phyloP scores from a whole-genome alignment of 1,284 basidiomycete species.

The Lignosus rhinocerotis region DNA sequence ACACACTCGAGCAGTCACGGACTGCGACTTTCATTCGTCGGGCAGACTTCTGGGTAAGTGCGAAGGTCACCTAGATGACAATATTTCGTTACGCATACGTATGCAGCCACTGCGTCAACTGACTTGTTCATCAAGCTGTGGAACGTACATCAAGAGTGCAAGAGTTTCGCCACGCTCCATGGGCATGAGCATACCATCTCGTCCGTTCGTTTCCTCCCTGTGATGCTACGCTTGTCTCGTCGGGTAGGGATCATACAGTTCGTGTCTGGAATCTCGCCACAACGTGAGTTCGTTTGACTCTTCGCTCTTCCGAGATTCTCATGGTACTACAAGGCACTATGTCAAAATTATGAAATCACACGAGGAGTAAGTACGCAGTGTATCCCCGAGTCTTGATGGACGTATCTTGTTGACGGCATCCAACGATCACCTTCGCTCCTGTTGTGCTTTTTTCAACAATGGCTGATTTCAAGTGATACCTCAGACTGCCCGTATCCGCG shows the following conservation, averaged over 20 bases:
- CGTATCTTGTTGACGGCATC: slow-evolving; percentile 60
- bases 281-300: slow-evolving; percentile 44
- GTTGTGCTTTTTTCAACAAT: neutral
- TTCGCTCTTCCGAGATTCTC: neutral
- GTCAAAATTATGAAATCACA: slow-evolving; percentile 61
- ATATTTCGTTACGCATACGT: neutral
- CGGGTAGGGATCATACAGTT: slow-evolving; percentile 70
- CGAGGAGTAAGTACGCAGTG: slow-evolving; percentile 66
- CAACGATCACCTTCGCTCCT: slow-evolving; percentile 59
- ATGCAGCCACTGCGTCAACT: slow-evolving; percentile 63
- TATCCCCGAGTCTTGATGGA: slow-evolving; percentile 59
- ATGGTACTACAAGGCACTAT: slow-evolving; percentile 44
- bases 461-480: neutral
- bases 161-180: slow-evolving; percentile 66
- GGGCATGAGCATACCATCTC: slow-evolving; percentile 78
- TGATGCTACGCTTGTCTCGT: slow-evolving; percentile 65
- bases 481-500: slow-evolving; percentile 56
- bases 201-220: slow-evolving; percentile 66
- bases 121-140: slow-evolving; percentile 78
- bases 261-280: slow-evolving; percentile 72
- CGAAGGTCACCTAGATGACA: neutral
- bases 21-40: slow-evolving; percentile 70
- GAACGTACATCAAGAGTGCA: slow-evolving; percentile 72
- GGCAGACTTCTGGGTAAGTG: slow-evolving; percentile 61
- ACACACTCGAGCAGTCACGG: slow-evolving; percentile 72